phyloP scores from a whole-genome alignment of 2,329 filamentous ascomycete genomes.

The Exophiala sp. region DNA sequence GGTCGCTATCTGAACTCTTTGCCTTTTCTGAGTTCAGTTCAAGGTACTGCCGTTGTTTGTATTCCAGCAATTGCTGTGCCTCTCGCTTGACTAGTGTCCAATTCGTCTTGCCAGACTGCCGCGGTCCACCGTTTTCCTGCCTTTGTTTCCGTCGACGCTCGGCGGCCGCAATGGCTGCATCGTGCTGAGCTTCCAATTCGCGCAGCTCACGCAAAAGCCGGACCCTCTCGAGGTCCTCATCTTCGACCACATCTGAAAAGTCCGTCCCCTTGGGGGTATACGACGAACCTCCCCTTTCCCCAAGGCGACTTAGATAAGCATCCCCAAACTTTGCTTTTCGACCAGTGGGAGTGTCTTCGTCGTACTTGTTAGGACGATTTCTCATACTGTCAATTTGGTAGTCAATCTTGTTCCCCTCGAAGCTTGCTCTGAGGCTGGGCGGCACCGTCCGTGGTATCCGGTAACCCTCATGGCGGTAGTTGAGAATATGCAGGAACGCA shows the following conservation, averaged over 20 bases:
- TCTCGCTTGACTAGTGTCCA: slow-evolving; percentile 91
- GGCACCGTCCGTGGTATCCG: slow-evolving; percentile 88
- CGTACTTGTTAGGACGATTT: slow-evolving; percentile 53
- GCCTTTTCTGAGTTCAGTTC: slow-evolving; percentile 60
- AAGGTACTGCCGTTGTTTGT: slow-evolving; percentile 74
- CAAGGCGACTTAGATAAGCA: slow-evolving; percentile 86
- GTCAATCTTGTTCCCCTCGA: slow-evolving; percentile 94
- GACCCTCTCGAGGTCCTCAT: slow-evolving; percentile 95
- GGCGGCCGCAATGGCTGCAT: slow-evolving; percentile 69
- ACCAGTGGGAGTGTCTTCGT: slow-evolving; percentile 75
- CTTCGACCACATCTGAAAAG: slow-evolving; percentile 76
- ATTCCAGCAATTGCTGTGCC: slow-evolving; percentile 87
- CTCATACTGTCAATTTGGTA: slow-evolving; percentile 80
- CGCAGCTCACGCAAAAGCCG: slow-evolving; percentile 84
- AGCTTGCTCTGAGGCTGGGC: slow-evolving; percentile 80
- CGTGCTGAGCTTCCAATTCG: slow-evolving; percentile 83
- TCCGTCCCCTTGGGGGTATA: slow-evolving; percentile 70
- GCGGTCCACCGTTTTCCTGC: slow-evolving; percentile 21
- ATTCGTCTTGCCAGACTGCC: slow-evolving; percentile 47
- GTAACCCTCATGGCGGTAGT: slow-evolving; percentile 90
- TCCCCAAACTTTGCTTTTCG: slow-evolving; percentile 97
- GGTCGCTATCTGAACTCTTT: slow-evolving; percentile 58
- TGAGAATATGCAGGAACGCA: slow-evolving; percentile 93
- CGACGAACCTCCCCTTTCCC: slow-evolving; percentile 69
- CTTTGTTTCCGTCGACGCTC: slow-evolving; percentile 51